Conservation (phyloP, 768 basidiomycete species). For the Rhizopogon vulgaris region DNA sequence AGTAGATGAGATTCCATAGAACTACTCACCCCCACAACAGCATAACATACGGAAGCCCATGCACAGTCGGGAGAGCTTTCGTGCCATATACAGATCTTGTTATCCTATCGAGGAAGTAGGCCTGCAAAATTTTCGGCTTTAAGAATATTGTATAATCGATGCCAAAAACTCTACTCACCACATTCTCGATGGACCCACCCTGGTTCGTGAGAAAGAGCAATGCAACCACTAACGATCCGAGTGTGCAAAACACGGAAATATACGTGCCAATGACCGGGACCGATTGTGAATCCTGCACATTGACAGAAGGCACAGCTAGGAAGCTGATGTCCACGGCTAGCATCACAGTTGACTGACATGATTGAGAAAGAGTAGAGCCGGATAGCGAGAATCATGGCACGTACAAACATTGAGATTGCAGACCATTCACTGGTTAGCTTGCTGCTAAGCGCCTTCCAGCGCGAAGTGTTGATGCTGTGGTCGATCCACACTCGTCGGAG, state of each 20-base stretch:
- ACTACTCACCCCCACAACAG: not conserved
- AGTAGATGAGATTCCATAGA: no score
- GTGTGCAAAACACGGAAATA: no score
- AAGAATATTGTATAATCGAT: no score
- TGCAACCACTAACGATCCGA: no score
- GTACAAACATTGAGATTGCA: slow-evolving; percentile 43
- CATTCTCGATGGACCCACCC: no score
- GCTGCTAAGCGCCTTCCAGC: slow-evolving; percentile 3
- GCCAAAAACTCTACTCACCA: no score
- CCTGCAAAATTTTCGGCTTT: no score
- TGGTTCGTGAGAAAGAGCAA: no score
- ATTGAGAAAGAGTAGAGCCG: not conserved
- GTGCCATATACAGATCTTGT: no score
- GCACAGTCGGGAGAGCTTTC: not conserved
- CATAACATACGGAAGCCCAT: not conserved
- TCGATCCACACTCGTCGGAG: slow-evolving; percentile 7
- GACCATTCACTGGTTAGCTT: slow-evolving; percentile 5
- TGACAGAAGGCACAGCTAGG: not conserved
- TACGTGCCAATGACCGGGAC: no score
- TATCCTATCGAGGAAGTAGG: no score
- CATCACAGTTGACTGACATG: slow-evolving; percentile 3
- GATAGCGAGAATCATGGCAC: slow-evolving; percentile 9
- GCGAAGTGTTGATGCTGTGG: slow-evolving; percentile 2
- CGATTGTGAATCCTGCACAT: no score
- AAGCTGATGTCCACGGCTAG: slow-evolving; percentile 2